phyloP scores from a whole-genome alignment of 305 asterid species.

The Ajuga reptans region DNA sequence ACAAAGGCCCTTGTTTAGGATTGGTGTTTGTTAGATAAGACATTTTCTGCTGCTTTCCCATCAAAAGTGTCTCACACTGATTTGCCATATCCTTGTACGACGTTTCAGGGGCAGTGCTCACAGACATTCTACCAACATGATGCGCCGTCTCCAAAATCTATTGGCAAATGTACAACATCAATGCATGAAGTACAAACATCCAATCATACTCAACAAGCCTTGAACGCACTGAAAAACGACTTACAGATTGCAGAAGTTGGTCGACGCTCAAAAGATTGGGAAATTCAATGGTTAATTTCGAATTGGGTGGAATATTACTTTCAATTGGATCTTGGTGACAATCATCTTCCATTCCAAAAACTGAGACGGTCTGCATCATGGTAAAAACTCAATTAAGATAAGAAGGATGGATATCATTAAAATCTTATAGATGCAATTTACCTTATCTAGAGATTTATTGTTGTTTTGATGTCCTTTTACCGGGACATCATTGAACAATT shows the following conservation, averaged over 20 bases:
- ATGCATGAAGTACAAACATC: background rate
- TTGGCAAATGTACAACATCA: slow-evolving; percentile 1
- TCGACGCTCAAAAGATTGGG: slow-evolving; percentile 59
- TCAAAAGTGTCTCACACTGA: slow-evolving; percentile 67
- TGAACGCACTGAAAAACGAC: slow-evolving; percentile 21
- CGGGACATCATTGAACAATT: slow-evolving; percentile 38
- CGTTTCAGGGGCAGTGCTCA: slow-evolving; percentile 58
- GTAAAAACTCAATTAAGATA: slow-evolving; percentile 16
- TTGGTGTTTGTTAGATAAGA: slow-evolving; percentile 45
- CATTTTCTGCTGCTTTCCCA: slow-evolving; percentile 90
- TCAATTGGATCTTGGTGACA: slow-evolving; percentile 33
- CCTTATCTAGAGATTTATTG: slow-evolving; percentile 37
- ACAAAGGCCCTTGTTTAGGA: slow-evolving; percentile 43
- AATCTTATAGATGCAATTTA: slow-evolving; percentile 17
- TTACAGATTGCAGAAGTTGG: slow-evolving; percentile 76
- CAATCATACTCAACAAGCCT: background rate
- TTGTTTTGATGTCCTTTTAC: slow-evolving; percentile 31
- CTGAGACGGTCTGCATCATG: slow-evolving; percentile 36
- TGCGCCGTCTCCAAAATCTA: slow-evolving; percentile 82
- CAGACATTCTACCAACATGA: slow-evolving; percentile 71
- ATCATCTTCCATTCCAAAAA: slow-evolving; percentile 40
- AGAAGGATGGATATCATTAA: background rate
- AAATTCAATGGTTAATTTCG: slow-evolving; percentile 35
- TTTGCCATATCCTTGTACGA: slow-evolving; percentile 80
- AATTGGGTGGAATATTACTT: slow-evolving; percentile 24